Conservation (phyloP, 148 eudicot genomes). For the Pouteria glomerata region DNA sequence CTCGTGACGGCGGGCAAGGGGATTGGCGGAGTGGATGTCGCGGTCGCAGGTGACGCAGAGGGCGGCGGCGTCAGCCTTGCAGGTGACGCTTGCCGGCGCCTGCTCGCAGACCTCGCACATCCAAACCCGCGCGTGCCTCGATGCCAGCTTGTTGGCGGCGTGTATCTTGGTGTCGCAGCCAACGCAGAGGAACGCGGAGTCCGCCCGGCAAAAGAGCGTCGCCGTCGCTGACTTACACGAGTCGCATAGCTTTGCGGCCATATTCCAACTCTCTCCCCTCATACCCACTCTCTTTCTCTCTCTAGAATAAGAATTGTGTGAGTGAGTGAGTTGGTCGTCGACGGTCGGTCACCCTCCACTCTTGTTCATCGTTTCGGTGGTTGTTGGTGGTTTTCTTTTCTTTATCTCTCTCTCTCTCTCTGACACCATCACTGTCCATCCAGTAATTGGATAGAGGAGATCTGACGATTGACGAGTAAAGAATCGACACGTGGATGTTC, state of each 20-base stretch:
- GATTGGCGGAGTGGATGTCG: constrained; percentile 79
- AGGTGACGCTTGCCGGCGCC: constrained; percentile 63
- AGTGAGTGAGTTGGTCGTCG: neutral
- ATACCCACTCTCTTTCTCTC: constrained; percentile 5
- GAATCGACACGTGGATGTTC: neutral
- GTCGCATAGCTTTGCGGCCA: constrained; percentile 48
- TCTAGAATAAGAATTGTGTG: neutral
- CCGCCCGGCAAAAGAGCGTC: constrained; percentile 51
- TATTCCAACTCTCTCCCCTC: constrained; percentile 24
- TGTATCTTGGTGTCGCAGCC: constrained; percentile 60
- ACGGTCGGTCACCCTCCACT: neutral
- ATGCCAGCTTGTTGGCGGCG: constrained; percentile 29
- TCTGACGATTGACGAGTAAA: constrained; percentile 12
- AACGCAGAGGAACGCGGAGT: constrained; percentile 61
- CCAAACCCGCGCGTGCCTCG: constrained; percentile 68
- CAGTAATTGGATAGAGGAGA: neutral
- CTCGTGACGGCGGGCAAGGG: constrained; percentile 69
- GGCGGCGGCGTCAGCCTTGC: constrained; percentile 79
- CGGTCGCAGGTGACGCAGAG: constrained; percentile 67
- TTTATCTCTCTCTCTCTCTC: neutral
- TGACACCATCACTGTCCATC: neutral
- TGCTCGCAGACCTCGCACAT: constrained; percentile 85
- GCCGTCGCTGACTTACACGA: constrained; percentile 52
- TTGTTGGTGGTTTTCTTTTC: neutral
- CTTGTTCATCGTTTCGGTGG: neutral